Evolutionary conservation across 495 filamentous ascomycete genomes (phyloP).

Genomic region (Podospora comata): DNA sequence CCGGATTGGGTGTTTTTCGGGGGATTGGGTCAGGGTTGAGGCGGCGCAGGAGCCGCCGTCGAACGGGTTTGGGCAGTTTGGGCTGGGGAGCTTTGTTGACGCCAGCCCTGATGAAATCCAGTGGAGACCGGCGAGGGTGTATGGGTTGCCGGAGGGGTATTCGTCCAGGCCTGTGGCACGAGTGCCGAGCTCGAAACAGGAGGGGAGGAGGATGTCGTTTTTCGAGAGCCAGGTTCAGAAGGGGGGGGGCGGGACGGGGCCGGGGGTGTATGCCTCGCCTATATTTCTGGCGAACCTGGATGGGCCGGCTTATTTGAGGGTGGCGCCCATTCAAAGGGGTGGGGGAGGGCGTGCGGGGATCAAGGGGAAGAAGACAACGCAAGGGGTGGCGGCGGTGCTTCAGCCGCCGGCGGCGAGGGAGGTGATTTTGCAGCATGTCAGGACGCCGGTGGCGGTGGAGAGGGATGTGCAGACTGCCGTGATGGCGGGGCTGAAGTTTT

Average conservation of each 20-base stretch:
- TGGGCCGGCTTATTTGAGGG: constrained; percentile 65
- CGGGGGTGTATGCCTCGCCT: constrained; percentile 76
- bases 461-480: constrained; percentile 76
- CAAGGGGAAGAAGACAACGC: constrained; percentile 47
- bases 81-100: constrained; percentile 50
- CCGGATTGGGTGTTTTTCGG: constrained; percentile 92
- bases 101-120: constrained; percentile 46
- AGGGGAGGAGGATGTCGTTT: constrained; percentile 51
- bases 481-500: constrained; percentile 76
- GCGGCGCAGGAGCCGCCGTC: constrained; percentile 62
- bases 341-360: constrained; percentile 24
- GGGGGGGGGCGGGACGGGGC: constrained; percentile 45
- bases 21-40: constrained; percentile 93
- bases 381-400: constrained; percentile 34
- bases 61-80: constrained; percentile 54
- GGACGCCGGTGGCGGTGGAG: constrained; percentile 83
- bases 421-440: constrained; percentile 83
- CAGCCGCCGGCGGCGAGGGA: constrained; percentile 84
- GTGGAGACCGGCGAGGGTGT: constrained; percentile 80
- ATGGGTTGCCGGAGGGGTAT: constrained; percentile 74
- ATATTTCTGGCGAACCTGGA: constrained; percentile 81
- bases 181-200: constrained; percentile 48
- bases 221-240: constrained; percentile 54
- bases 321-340: constrained; percentile 60
- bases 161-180: constrained; percentile 52